Conservation (phyloP, 768 basidiomycete genomes). For the Suillus subluteus region DNA sequence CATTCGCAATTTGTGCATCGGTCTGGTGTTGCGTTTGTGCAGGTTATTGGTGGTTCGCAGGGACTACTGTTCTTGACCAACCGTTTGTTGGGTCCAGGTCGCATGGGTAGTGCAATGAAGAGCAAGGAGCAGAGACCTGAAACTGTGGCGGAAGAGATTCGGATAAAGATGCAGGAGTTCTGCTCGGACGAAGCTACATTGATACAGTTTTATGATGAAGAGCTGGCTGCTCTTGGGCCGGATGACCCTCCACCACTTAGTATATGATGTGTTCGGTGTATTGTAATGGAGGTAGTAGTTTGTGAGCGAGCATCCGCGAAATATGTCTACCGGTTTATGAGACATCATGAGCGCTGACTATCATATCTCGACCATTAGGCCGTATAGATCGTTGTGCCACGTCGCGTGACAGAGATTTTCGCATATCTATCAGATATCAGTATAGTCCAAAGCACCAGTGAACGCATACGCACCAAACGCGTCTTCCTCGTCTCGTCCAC, state of each 20-base stretch:
- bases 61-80: constrained; percentile 93
- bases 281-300: constrained; percentile 11
- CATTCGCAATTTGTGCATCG: constrained; percentile 94
- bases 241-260: constrained; percentile 48
- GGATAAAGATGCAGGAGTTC: constrained; percentile 61
- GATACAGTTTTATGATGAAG: constrained; percentile 73
- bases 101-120: constrained; percentile 58
- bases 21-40: constrained; percentile 87
- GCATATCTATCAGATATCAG: constrained; percentile 53
- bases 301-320: constrained; percentile 15
- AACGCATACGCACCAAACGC: constrained; percentile 75
- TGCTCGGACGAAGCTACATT: constrained; percentile 63
- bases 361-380: constrained; percentile 71
- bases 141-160: constrained; percentile 63
- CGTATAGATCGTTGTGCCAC: constrained; percentile 64
- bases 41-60: constrained; percentile 76
- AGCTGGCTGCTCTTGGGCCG: constrained; percentile 54
- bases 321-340: constrained; percentile 27
- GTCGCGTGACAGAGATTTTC: constrained; percentile 73
- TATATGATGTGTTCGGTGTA: constrained; percentile 33
- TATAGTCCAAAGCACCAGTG: background rate
- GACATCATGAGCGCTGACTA: constrained; percentile 51
- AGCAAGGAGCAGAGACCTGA: constrained; percentile 59
- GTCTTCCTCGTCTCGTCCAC: constrained; percentile 84
- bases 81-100: constrained; percentile 73